Percentiles rank a stretch among this genome's conserved stretches.
These are phyloP conservation scores for Suillus subluteus DNA, from an alignment of 768 basidiomycete genomes.

Conservation along the genomic window DNA sequence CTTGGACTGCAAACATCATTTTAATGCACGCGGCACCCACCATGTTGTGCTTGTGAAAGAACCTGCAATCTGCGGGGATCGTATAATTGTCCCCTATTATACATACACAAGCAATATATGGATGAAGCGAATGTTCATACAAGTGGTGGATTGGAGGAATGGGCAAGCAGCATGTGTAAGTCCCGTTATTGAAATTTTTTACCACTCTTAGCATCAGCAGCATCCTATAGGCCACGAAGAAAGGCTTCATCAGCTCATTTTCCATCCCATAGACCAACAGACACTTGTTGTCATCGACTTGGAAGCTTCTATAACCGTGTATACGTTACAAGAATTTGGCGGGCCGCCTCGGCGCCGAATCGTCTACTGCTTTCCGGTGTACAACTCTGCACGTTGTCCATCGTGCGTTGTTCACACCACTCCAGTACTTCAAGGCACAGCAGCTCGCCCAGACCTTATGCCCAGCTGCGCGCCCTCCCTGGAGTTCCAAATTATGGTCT, in stretches of 20 bases:
- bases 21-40: background rate
- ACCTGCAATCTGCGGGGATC: conserved; percentile 1
- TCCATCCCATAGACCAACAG: background rate
- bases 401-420: background rate
- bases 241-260: background rate
- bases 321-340: background rate
- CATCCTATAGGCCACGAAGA: background rate
- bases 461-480: background rate
- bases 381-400: background rate
- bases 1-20: background rate
- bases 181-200: background rate
- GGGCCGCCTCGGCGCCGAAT: background rate
- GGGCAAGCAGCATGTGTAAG: background rate
- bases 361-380: background rate
- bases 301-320: background rate
- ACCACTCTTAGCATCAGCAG: background rate
- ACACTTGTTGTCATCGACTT: background rate
- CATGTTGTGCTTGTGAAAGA: background rate
- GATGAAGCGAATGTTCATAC: background rate
- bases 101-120: background rate
- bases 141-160: background rate
- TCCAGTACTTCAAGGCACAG: background rate
- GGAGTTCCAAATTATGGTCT: conserved; percentile 1
- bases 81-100: background rate
- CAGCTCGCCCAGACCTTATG: background rate